A percentile compares a stretch with the other conserved stretches of the same genome.
phyloP scores from a whole-genome alignment of 148 eudicot species.

The Euryodendron excelsum region DNA sequence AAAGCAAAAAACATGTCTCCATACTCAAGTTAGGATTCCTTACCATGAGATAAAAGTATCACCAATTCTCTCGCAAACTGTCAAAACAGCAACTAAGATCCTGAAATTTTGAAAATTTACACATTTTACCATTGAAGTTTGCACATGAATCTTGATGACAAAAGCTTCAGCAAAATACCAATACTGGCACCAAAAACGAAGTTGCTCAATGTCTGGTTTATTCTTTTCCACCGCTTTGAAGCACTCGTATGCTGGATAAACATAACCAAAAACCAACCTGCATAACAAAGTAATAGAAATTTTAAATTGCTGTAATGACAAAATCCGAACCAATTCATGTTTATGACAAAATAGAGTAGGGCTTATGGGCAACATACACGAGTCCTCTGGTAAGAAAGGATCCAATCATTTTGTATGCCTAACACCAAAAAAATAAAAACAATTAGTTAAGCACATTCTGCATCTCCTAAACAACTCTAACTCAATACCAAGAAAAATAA shows the following conservation, averaged over 20 bases:
- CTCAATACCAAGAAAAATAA: neutral
- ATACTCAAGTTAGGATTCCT: neutral
- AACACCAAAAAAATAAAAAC: constrained; percentile 27
- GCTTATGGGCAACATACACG: constrained; percentile 50
- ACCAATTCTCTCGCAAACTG: constrained; percentile 75
- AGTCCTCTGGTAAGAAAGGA: constrained; percentile 79
- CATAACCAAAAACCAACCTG: constrained; percentile 93
- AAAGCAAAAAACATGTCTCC: neutral
- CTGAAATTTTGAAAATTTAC: constrained; percentile 36
- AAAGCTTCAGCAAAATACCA: constrained; percentile 46
- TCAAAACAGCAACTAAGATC: constrained; percentile 82
- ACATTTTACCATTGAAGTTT: neutral
- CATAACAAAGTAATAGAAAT: constrained; percentile 10
- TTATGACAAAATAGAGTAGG: neutral
- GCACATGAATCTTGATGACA: neutral
- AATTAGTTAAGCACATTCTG: constrained; percentile 10
- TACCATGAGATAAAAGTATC: constrained; percentile 94
- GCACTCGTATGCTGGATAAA: constrained; percentile 94
- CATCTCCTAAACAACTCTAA: neutral
- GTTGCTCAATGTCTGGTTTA: constrained; percentile 87
- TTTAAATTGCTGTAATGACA: neutral
- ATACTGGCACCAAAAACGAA: constrained; percentile 96
- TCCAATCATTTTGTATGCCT: constrained; percentile 85
- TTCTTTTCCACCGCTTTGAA: constrained; percentile 81
- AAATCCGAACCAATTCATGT: neutral